A percentile compares a stretch with the other conserved stretches of the same genome.
Evolutionary conservation across 768 basidiomycete genomes (phyloP).

Genomic region (Ephemerocybe angulata): DNA sequence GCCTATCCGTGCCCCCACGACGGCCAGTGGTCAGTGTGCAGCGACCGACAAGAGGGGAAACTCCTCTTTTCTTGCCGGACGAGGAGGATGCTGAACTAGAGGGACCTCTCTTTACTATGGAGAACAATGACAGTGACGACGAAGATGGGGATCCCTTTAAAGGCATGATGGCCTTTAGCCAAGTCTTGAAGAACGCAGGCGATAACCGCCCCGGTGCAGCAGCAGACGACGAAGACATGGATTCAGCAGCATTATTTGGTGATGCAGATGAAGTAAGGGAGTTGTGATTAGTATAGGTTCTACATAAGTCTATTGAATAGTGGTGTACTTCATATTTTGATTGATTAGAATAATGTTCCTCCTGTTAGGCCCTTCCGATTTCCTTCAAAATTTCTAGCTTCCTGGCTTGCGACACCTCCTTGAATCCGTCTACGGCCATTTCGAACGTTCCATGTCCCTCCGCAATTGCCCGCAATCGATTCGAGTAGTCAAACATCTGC

Average conservation of each 20-base stretch:
- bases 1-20: constrained; percentile 2
- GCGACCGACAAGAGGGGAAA: constrained; percentile 34
- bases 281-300: constrained; percentile 32
- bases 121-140: constrained; percentile 31
- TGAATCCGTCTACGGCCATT: constrained; percentile 76
- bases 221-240: constrained; percentile 75
- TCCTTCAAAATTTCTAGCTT: constrained; percentile 72
- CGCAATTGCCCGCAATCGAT: constrained; percentile 70
- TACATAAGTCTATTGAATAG: not conserved
- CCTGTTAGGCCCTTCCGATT: constrained; percentile 73
- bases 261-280: constrained; percentile 79
- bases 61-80: constrained; percentile 77
- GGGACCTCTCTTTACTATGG: constrained; percentile 39
- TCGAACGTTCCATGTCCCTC: constrained; percentile 83
- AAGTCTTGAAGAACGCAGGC: constrained; percentile 57
- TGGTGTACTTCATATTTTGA: no score
- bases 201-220: constrained; percentile 54
- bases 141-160: constrained; percentile 38
- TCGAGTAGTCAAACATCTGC: constrained; percentile 77
- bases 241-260: constrained; percentile 69
- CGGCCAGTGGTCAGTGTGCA: not conserved
- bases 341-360: no score
- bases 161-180: constrained; percentile 74
- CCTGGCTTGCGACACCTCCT: constrained; percentile 55
- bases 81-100: constrained; percentile 39